Evolutionary conservation across 352 stramenopile species (phyloP), one percentile per base, ranked within the genome.

Genomic region (Globisporangium nodosum): DNA sequence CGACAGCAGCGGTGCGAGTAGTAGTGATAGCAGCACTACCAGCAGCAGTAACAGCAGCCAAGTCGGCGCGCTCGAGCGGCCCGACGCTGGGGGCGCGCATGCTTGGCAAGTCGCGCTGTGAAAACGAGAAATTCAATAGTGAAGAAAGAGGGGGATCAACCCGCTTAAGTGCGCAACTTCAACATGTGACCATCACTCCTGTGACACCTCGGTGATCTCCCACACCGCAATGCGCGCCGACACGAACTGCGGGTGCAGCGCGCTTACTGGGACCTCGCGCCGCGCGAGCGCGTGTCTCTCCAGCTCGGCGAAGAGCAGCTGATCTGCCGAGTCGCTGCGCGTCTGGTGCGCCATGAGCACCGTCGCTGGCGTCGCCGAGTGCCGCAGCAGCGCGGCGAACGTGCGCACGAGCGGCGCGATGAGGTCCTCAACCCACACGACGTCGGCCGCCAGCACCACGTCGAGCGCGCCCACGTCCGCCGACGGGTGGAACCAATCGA

Each of bases 371-470:
- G 60, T 33, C 5, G 18, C 27, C 0, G 79, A 88, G 47, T 76
- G 53, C 4, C 56, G 63, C 42, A 89, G 40, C 49, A 94, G 53
- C 6, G 49, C 54, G 18, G 77, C 69, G 40, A 97, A 78, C 0
- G 88, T 94, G 16, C 61, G 18, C 18, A 96, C 89, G 20, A 97
- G 81, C 33, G 90, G 85, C 3, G 70, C 60, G 31, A 97, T 92
- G 42, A 97, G 81, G 56, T 90, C 73, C 47, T 94, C 75, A 18
- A 96, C 72, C 89, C 90, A 97, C 40, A 97, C 88, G 50, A 97
- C 89, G 64, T 97, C 90, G 8, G 90, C 92, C 27, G 86, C 88
- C 27, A 97, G 51, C 31, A 97, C 69, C 20, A 95, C 60, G 57
- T 97, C 85, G 30, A 97, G 63, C 33, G 77, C 58, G 21, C 71